Evolutionary conservation across 345 rosid species (phyloP), one percentile per base, ranked within the genome.

Genomic region (Eucalyptus coolabah): DNA sequence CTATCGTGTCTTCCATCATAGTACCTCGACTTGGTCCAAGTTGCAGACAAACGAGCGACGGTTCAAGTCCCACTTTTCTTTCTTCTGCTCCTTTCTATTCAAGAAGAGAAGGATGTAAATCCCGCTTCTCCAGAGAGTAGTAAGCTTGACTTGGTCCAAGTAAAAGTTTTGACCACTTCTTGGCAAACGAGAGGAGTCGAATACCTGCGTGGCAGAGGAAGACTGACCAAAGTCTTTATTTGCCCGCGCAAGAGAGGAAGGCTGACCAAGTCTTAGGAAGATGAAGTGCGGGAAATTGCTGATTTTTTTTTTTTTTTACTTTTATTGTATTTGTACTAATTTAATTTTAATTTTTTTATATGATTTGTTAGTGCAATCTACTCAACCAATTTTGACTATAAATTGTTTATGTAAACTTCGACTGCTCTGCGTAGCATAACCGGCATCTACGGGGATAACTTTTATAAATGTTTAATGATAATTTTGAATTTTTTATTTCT

Each of bases 391-490:
- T 51, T 51, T 17, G 4, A 51, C 8, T 51, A 0, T 2, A 51
- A 51, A 7, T 18, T 51, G 3, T 51, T 7, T 51, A 51, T 51
- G 23, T 7, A 51, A 51, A 18, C 1, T 51, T 51, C 2, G 9
- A 51, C 1, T 18, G 1, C 2, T 51, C 0, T 51, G 54, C 8
- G 1, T 6, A 51, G 8, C 8, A 51, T 1, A 51, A 17, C 3
- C 0, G 8, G 2, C 4, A 0, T 6, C 1, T 0, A 51, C 1
- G 2, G 4, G 0, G 23, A 18, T 51, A 51, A 51, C 0, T 18
- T 51, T 53, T 19, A 18, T 1, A 53, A 53, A 7, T 53, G 0
- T 53, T 53, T 53, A 53, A 53, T 53, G 24, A 3, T 53, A 53
- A 53, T 53, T 19, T 53, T 19, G 56, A 53, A 53, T 18, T 53